A percentile compares a stretch with the other conserved stretches of the same genome.
Conservation (phyloP, 2,329 filamentous ascomycete species). For the Fusarium falciforme region DNA sequence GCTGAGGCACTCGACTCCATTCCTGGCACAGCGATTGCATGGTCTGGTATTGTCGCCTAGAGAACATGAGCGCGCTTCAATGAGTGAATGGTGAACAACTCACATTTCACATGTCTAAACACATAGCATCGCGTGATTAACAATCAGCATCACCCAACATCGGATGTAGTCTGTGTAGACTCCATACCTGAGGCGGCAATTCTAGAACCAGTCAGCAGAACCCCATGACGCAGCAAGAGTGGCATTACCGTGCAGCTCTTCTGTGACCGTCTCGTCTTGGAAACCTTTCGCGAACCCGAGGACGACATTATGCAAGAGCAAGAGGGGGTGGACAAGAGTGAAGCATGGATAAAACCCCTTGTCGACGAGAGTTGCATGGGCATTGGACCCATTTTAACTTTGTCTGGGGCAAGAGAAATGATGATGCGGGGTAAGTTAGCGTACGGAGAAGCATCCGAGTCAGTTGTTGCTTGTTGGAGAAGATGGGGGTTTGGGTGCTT, state of each 20-base stretch:
- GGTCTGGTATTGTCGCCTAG: not conserved
- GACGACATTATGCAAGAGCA: not conserved
- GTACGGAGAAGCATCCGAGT: not conserved
- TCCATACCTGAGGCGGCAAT: not conserved
- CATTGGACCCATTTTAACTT: not conserved
- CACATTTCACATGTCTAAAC: not conserved
- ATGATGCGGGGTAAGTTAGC: not conserved
- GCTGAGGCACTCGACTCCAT: not conserved
- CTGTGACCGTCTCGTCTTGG: not conserved
- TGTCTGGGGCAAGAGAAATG: not conserved
- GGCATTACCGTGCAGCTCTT: not conserved
- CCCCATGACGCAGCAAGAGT: too few relatives aligned
- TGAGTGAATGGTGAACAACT: not conserved
- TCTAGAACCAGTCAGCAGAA: not conserved
- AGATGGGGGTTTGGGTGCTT: not conserved
- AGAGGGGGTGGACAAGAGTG: not conserved
- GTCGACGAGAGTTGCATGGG: not conserved
- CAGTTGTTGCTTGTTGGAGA: not conserved
- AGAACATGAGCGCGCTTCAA: not conserved
- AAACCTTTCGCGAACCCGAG: not conserved
- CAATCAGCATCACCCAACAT: not conserved
- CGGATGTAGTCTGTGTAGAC: too few relatives aligned
- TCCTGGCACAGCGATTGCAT: not conserved
- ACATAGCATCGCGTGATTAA: fast-evolving
- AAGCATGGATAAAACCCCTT: not conserved